These are phyloP conservation scores for Wickerhamiella musiphila DNA, from an alignment of 805 yeast genomes.

Conservation along the genomic window DNA sequence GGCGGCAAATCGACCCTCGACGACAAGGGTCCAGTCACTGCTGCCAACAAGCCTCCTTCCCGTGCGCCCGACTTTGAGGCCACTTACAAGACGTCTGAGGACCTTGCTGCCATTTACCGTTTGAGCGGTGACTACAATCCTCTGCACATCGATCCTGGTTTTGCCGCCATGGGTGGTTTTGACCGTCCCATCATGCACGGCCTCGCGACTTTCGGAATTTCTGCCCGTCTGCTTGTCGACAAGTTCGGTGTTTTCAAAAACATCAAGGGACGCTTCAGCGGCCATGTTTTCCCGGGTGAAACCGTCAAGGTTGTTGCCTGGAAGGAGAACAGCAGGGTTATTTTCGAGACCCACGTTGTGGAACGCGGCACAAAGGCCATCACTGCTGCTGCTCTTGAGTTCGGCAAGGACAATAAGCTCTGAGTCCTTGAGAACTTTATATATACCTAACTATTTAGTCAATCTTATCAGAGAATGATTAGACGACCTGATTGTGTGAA, in stretches of 20 bases:
- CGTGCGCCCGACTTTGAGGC: constrained; percentile 49
- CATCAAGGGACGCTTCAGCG: constrained; percentile 78
- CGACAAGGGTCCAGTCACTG: constrained; percentile 43
- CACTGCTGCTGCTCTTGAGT: constrained; percentile 70
- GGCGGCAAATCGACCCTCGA: constrained; percentile 34
- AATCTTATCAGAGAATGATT: background rate
- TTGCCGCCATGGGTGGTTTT: constrained; percentile 79
- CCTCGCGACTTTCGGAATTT: constrained; percentile 68
- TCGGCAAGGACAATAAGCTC: constrained; percentile 19
- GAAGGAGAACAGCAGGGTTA: constrained; percentile 54
- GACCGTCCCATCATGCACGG: constrained; percentile 85
- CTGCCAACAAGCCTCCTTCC: constrained; percentile 44
- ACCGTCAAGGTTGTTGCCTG: constrained; percentile 66
- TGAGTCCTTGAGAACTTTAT: constrained; percentile 11
- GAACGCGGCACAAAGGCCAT: constrained; percentile 68
- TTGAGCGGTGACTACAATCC: constrained; percentile 92
- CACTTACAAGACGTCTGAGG: constrained; percentile 39
- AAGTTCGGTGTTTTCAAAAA: constrained; percentile 69
- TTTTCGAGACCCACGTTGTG: constrained; percentile 67
- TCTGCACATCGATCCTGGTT: constrained; percentile 79
- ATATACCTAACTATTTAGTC: background rate
- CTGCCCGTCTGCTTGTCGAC: constrained; percentile 59
- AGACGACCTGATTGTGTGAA: no score
- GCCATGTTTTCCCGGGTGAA: constrained; percentile 91
- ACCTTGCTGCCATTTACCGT: constrained; percentile 82